Percentiles rank a stretch among this genome's conserved stretches.
Evolutionary conservation across 148 eudicot genomes (phyloP).

Genomic region (Nepenthes mirabilis): DNA sequence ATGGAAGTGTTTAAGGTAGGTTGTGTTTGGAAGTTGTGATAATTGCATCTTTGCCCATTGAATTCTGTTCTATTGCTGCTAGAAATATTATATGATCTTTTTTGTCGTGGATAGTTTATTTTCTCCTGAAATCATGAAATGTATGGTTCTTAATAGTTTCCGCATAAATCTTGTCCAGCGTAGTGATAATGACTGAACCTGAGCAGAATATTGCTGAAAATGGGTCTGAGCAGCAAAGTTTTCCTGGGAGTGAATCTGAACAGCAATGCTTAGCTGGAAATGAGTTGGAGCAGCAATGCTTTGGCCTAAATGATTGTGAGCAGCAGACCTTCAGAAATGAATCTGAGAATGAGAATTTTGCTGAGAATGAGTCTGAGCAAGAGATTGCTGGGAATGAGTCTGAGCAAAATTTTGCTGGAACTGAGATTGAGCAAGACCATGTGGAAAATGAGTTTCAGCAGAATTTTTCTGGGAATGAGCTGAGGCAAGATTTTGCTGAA

Average conservation of each 20-base stretch:
- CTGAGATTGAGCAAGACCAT: constrained; percentile 8
- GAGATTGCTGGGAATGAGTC: constrained; percentile 15
- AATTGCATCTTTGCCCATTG: too few species aligned
- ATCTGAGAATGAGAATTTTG: constrained; percentile 11
- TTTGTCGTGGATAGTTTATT: too few species aligned
- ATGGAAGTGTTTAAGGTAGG: too few species aligned
- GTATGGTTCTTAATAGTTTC: background rate
- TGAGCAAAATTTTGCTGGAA: constrained; percentile 12
- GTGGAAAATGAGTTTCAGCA: constrained; percentile 5
- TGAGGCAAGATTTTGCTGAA: constrained; percentile 17
- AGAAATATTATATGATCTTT: too few species aligned
- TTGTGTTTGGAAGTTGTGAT: too few species aligned
- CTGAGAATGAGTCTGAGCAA: constrained; percentile 6
- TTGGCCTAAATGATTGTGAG: constrained; percentile 13
- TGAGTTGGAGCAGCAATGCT: constrained; percentile 12
- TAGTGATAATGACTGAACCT: constrained; percentile 33
- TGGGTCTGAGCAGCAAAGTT: constrained; percentile 11
- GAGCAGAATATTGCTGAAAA: constrained; percentile 18
- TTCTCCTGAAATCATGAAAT: background rate
- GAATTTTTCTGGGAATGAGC: constrained; percentile 11
- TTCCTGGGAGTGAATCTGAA: constrained; percentile 14
- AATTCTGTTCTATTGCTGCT: too few species aligned
- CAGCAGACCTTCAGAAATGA: constrained; percentile 15
- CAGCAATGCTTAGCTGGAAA: constrained; percentile 10
- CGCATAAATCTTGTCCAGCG: background rate